Conservation (phyloP, 768 basidiomycete genomes). For the Agrocybe chaxingu region DNA sequence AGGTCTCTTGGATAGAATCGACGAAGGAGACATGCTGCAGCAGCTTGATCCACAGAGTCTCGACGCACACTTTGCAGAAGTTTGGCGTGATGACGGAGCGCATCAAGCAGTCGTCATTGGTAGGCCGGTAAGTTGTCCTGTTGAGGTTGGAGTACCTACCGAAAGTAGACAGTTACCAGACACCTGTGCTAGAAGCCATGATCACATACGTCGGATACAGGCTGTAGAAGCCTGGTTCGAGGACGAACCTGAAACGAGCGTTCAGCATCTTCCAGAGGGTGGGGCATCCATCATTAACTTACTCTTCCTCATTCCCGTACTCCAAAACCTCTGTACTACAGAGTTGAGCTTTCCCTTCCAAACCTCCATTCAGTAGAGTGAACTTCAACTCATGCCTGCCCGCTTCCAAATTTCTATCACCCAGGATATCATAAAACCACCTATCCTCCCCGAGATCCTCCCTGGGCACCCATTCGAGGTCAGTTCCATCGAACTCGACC, state of each 20-base stretch:
- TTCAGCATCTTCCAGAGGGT: not conserved
- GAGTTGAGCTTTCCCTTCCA: constrained; percentile 62
- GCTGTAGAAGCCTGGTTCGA: constrained; percentile 55
- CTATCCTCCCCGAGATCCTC: constrained; percentile 61
- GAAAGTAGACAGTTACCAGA: not conserved
- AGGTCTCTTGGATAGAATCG: constrained; percentile 45
- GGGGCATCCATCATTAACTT: constrained; percentile 17
- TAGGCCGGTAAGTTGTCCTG: constrained; percentile 71
- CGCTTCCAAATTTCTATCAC: constrained; percentile 31
- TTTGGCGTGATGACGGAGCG: constrained; percentile 64
- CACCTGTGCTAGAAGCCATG: not conserved
- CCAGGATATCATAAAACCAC: constrained; percentile 70
- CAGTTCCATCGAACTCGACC: constrained; percentile 57
- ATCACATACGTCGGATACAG: constrained; percentile 68
- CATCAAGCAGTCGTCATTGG: constrained; percentile 83
- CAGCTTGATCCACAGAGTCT: constrained; percentile 71
- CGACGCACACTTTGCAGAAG: constrained; percentile 73
- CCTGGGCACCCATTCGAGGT: constrained; percentile 58
- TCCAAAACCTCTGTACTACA: constrained; percentile 76
- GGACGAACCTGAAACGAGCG: constrained; percentile 48
- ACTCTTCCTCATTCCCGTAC: constrained; percentile 65
- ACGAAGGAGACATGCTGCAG: constrained; percentile 59
- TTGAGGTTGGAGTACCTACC: constrained; percentile 62
- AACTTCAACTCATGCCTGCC: constrained; percentile 64
- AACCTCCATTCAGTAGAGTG: constrained; percentile 41